Evolutionary conservation across 1,284 basidiomycete genomes (phyloP), one percentile per base, ranked within the genome.

Genomic region (Agaricales sp.): DNA sequence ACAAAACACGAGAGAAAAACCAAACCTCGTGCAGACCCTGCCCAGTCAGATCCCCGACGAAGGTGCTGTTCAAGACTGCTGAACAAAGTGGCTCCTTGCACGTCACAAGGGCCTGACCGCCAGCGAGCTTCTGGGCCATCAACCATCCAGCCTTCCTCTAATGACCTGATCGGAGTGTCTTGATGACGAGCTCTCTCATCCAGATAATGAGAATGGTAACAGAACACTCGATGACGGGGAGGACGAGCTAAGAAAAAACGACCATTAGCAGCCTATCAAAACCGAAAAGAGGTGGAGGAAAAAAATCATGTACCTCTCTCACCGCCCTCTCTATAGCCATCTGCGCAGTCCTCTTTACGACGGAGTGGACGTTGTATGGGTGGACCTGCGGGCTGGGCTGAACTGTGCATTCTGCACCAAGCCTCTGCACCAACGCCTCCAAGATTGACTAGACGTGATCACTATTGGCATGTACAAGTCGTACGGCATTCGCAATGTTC

Each of bases 141-240:
- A 93, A 69, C 64, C 98, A 93, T 4, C 91, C 92, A 12, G 96
- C 92, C 60, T 87, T 85, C 43, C 92, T 83, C 63, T 99, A 71
- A 67, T 89, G 94, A 46, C 87, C 81, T 60, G 92, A 2, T 91
- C 93, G 59, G 95, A 99, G 67, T 99, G 96, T 68, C 99, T 99
- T 52, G 86, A 86, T 80, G 24, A 97, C 91, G 6, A 99, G 75
- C 65, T 99, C 96, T 37, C 93, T 78, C 14, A 95, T 96, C 18
- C 96, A 99, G 57, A 99, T 97, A 24, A 92, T 92, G 4, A 95
- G 96, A 57, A 99, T 99, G 1, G 96, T 99, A 41, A 98, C 96
- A n/a, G 93, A 97, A 51, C 96, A 82, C 63, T 99, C 96, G 16
- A 99, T 95, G 45, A 99, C 95, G 2, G 96, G 96, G 14, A 94